A percentile compares a stretch with the other conserved stretches of the same genome.
Conservation (phyloP, 192 early-diverging fungal species). For the Chytriomyces hyalinus region DNA sequence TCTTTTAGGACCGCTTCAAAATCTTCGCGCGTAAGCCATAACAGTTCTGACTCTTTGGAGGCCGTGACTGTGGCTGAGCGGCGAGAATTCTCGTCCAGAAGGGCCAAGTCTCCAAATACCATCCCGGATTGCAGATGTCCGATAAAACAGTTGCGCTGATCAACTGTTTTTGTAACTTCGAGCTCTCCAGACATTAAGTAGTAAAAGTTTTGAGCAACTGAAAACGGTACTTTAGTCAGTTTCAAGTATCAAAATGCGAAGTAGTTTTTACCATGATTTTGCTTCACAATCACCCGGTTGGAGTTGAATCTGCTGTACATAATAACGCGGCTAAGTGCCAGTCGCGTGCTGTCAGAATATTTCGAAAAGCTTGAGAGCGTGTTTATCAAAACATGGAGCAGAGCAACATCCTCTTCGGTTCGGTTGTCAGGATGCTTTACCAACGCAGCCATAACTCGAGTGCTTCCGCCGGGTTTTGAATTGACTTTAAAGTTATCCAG, state of each 20-base stretch:
- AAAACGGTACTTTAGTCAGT: not conserved
- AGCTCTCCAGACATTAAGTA: constrained; percentile 23
- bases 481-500: constrained; percentile 16
- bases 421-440: constrained; percentile 11
- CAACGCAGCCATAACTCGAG: not conserved
- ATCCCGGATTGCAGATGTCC: not conserved
- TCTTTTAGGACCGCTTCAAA: constrained; percentile 19
- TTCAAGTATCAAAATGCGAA: not conserved
- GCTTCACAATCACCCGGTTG: constrained; percentile 11
- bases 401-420: not conserved
- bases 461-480: constrained; percentile 15
- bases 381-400: not conserved
- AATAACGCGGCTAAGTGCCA: not conserved
- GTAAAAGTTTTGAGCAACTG: constrained; percentile 14
- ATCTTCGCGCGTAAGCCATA: constrained; percentile 24
- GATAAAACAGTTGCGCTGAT: not conserved
- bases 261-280: not conserved
- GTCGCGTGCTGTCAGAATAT: not conserved
- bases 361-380: constrained; percentile 12
- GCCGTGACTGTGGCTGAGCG: constrained; percentile 5
- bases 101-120: constrained; percentile 13
- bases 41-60: constrained; percentile 18
- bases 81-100: not conserved
- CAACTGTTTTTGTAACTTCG: constrained; percentile 13
- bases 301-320: constrained; percentile 13